Base-by-base conservation (phyloP, 2,329 filamentous ascomycete genomes). In the Celoporthe dispersa region DNA sequence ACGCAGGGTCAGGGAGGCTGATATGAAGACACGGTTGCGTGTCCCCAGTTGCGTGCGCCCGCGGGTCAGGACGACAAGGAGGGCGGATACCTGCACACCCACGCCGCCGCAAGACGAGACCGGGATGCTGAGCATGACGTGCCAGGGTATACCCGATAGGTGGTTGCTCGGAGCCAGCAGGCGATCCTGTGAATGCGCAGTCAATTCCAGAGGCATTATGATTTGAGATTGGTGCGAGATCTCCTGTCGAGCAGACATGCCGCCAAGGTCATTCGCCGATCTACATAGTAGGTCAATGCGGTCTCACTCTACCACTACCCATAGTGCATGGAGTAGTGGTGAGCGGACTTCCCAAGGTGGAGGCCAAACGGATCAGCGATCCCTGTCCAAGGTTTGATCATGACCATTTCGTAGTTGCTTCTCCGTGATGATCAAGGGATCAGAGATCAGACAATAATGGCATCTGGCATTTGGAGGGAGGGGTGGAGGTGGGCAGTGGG, bases 1-100 rank as follows among this genome's bases (percentile, higher is more conserved):
- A 63, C 25, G 60, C 60, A 63, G 60, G 60, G 35, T 63, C 37
- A 63, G 25, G 60, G 60, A 63, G 60, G n/a, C 37, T 63, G 60
- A 63, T 63, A 63, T 28, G 60, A 44, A 25, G 14, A 41, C 60
- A 63, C 12, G 22, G n/a, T 61, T n/a, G 19, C n/a, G 33, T 12
- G 19, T n/a, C 35, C 35, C 35, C 33, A 16, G 22, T 39, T 62
- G 33, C 31, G 33, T 25, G 35, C 37, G 33, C 25, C 60, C n/a
- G 31, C 35, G 60, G 60, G 35, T 25, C 33, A 39, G 37, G 60
- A 25, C 11, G 31, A 39, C 60, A 25, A n/a, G 60, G 39, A 62
- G 14, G 37, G 60, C 60, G 37, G 35, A 44, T 28, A 41, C 37
- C 25, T 44, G 39, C 60, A 63, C 60, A 63, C 60, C 60, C 60